Evolutionary conservation across 2,329 filamentous ascomycete species (phyloP).

Genomic region (Biscogniauxia mediterranea): DNA sequence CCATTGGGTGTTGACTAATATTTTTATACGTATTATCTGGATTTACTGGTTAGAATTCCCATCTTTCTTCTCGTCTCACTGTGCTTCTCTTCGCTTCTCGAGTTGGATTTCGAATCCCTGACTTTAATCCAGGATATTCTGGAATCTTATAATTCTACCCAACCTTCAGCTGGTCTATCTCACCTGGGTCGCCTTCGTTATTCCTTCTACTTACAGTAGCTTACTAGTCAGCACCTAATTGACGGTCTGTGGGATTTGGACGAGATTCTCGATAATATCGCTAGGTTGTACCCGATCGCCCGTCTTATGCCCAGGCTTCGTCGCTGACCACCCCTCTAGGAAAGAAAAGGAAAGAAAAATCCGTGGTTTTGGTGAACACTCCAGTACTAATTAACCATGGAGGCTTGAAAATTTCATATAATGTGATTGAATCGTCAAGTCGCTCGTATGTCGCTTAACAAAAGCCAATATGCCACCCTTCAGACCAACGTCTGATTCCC

Average conservation of each 20-base stretch:
- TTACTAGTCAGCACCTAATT: conserved; percentile 22
- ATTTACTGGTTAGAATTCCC: not conserved
- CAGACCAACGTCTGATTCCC: conserved; percentile 26
- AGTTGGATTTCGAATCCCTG: not conserved
- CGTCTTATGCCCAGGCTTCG: conserved; percentile 8
- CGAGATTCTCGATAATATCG: conserved; percentile 9
- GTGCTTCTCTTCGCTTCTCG: not conserved
- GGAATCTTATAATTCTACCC: not conserved
- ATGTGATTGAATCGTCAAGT: conserved; percentile 23
- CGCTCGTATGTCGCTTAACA: conserved; percentile 14
- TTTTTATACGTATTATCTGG: conserved; percentile 3
- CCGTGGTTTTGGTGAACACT: conserved; percentile 5
- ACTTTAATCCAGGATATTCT: not conserved
- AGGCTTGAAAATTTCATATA: conserved; percentile 18
- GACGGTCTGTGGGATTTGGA: conserved; percentile 12
- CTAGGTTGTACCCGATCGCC: conserved; percentile 16
- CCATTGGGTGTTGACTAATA: conserved; percentile 3
- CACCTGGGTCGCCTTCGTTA: not conserved
- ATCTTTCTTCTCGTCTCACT: not conserved
- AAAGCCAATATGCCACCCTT: conserved; percentile 34
- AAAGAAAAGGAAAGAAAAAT: not conserved
- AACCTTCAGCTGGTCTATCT: not conserved
- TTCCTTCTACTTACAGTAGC: not conserved
- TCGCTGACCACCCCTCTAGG: conserved; percentile 17
- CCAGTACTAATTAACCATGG: conserved; percentile 21